Percentiles rank a stretch among this genome's conserved stretches.
Evolutionary conservation across 2,329 filamentous ascomycete species (phyloP).

Genomic region (Claviceps citrina): DNA sequence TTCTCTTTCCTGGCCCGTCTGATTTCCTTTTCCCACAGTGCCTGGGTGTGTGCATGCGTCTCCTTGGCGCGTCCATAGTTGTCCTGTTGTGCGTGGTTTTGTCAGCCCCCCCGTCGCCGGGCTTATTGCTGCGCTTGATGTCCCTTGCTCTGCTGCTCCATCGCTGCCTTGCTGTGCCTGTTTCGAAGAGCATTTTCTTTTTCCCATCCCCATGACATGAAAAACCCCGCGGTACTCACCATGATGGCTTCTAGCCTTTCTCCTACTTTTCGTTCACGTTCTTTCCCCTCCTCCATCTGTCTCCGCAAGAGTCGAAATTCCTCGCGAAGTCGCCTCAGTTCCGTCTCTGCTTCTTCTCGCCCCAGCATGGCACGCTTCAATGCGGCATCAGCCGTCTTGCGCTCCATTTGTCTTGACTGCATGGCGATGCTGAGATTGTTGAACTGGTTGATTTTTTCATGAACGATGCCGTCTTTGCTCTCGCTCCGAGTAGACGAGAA

Average conservation of each 20-base stretch:
- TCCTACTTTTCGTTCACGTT: conserved; percentile 49
- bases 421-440: conserved; percentile 50
- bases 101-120: too few species aligned
- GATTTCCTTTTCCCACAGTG: conserved; percentile 61
- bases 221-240: conserved; percentile 30
- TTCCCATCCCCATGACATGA: too few species aligned
- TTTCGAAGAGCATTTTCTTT: too few species aligned
- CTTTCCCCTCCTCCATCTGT: conserved; percentile 48
- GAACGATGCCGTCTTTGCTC: conserved; percentile 43
- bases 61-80: conserved; percentile 57
- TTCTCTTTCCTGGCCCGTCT: conserved; percentile 54
- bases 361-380: conserved; percentile 51
- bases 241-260: conserved; percentile 54
- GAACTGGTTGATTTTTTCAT: conserved; percentile 57
- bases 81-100: conserved; percentile 32
- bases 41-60: conserved; percentile 49
- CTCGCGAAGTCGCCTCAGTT: conserved; percentile 47
- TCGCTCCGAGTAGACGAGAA: conserved; percentile 22
- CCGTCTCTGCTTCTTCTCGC: conserved; percentile 56
- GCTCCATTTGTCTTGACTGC: conserved; percentile 45
- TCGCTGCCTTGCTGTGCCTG: too few species aligned
- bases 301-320: conserved; percentile 40
- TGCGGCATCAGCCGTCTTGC: conserved; percentile 49
- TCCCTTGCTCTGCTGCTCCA: too few species aligned
- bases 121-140: too few species aligned